These are phyloP conservation scores for Santalum album DNA, from an alignment of 164 flowering plant genomes.

Conservation along the genomic window DNA sequence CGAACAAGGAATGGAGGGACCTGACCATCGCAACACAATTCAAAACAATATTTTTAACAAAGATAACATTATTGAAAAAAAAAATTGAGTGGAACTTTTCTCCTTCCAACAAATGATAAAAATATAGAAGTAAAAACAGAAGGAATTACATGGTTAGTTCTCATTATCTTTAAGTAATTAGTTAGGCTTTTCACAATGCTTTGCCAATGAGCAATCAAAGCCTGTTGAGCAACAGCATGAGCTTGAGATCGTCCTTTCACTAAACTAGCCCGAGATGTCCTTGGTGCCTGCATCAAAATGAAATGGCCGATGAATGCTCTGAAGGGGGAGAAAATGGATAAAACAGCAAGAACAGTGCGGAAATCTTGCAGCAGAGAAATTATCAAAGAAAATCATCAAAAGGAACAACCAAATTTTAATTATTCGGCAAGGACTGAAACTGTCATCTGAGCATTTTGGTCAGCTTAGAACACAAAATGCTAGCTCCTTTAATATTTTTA, in stretches of 20 bases:
- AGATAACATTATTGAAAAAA: background rate
- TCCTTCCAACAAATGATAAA: background rate
- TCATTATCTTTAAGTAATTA: constrained; percentile 62
- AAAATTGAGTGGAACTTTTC: background rate
- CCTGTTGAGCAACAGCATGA: constrained; percentile 94
- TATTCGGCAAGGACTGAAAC: too few species aligned
- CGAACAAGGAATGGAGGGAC: constrained; percentile 82
- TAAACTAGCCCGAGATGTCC: constrained; percentile 83
- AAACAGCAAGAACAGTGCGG: too few species aligned
- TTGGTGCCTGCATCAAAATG: constrained; percentile 66
- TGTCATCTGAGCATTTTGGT: too few species aligned
- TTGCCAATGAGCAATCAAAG: constrained; percentile 95
- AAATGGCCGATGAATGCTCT: background rate
- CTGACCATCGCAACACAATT: constrained; percentile 33
- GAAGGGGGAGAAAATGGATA: too few species aligned
- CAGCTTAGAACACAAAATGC: too few species aligned
- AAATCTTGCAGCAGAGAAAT: too few species aligned
- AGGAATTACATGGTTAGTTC: constrained; percentile 56
- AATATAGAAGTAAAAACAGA: background rate
- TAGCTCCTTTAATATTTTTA: too few species aligned
- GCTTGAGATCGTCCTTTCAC: constrained; percentile 91
- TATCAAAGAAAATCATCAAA: too few species aligned
- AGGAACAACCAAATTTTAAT: too few species aligned
- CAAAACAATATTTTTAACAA: constrained; percentile 4
- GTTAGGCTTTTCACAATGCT: constrained; percentile 83